Evolutionary conservation across 257 asterid genomes (phyloP), one percentile per base, ranked within the genome.

Genomic region (Penstemon barbatus): DNA sequence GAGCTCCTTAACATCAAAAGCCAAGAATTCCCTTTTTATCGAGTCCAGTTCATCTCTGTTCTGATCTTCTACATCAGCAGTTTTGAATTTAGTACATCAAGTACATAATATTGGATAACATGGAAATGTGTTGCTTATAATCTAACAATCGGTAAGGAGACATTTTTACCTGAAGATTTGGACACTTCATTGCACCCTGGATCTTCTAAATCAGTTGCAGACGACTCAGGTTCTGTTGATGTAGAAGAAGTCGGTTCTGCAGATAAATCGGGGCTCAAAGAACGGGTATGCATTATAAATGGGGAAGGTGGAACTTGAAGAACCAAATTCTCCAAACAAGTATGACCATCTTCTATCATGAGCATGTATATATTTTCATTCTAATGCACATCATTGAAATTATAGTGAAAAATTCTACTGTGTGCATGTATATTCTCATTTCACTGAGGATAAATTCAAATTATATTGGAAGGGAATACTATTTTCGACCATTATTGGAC

Each of bases 131-230:
- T 10, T 52, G 7, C 25, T 25, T 25, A 25, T 25, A 25, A 52
- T 52, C 18, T 5, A 7, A 19, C 25, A 15, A 52, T 11, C 15
- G 63, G 15, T 6, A 50, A 42, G 49, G 62, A 37, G 12, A 72
- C 8, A 10, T 50, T 54, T 5, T 40, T 63, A 82, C 86, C 81
- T 69, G 76, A 72, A 72, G 58, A 66, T 72, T 75, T 63, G 39
- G 61, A 44, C 12, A n/a, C 65, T 71, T 54, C 73, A 48, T 61
- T 56, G 19, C 40, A 39, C 39, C 69, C 74, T 18, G 66, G 56
- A 63, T 63, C 75, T 57, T 79, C 57, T 7, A 42, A 73, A 61
- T 61, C 73, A 58, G 75, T 61, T 60, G 66, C 67, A 45, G 73
- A 72, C 56, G 72, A 68, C 69, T 61, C 76, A 44, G 69, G 75